Evolutionary conservation across 2,329 filamentous ascomycete genomes (phyloP).

Genomic region (Didymella exigua): DNA sequence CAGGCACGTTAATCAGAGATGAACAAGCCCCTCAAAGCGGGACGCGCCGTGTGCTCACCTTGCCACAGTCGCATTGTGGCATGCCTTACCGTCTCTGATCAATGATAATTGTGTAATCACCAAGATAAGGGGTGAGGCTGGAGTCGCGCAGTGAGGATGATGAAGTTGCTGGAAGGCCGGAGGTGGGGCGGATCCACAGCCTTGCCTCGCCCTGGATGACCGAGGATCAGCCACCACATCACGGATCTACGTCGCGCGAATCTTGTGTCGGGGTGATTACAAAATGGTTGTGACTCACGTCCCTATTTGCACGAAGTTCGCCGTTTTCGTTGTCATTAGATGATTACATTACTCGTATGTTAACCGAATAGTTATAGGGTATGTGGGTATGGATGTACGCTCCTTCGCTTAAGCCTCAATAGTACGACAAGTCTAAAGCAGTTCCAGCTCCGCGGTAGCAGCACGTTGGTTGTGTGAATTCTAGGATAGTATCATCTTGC

Average conservation of each 20-base stretch:
- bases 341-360: neutral
- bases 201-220: neutral
- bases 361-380: too few relatives aligned
- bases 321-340: neutral
- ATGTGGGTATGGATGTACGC: too few relatives aligned
- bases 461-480: neutral
- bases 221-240: constrained; percentile 6
- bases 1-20: neutral
- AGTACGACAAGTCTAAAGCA: too few relatives aligned
- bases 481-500: too few relatives aligned
- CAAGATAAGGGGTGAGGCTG: neutral
- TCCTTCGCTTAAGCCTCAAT: too few relatives aligned
- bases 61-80: neutral
- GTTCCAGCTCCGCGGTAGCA: too few relatives aligned
- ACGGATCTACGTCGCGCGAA: neutral
- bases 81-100: neutral
- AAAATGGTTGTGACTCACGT: too few relatives aligned
- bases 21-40: neutral
- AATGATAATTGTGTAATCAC: neutral
- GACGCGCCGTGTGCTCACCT: neutral
- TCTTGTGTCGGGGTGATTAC: too few relatives aligned
- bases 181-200: neutral
- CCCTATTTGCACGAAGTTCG: too few relatives aligned
- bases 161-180: too few relatives aligned
- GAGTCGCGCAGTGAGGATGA: too few relatives aligned